Conservation (phyloP, 106 monocot species). For the Dendrobium officinale region DNA sequence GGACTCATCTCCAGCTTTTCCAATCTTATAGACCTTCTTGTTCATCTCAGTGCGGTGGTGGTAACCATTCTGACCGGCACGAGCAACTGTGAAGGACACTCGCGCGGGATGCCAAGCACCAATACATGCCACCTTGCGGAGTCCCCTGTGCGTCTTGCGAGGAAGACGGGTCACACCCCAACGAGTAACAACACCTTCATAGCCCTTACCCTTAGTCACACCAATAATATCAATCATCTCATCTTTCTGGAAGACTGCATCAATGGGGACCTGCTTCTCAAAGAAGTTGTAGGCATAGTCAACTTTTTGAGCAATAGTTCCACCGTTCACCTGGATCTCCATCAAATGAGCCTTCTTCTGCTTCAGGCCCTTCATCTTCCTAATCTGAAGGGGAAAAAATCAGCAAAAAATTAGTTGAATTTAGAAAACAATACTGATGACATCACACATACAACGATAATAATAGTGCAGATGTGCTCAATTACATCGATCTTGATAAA, state of each 20-base stretch:
- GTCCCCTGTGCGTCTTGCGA: slow-evolving; percentile 56
- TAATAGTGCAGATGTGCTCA: background rate
- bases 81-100: slow-evolving; percentile 58
- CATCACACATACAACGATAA: background rate
- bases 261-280: slow-evolving; percentile 50
- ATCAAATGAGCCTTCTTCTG: slow-evolving; percentile 69
- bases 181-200: slow-evolving; percentile 65
- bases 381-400: slow-evolving; percentile 15
- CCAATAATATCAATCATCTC: slow-evolving; percentile 67
- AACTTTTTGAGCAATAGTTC: slow-evolving; percentile 41
- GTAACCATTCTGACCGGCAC: slow-evolving; percentile 76
- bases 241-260: slow-evolving; percentile 60
- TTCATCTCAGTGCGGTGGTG: slow-evolving; percentile 67
- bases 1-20: slow-evolving; percentile 49
- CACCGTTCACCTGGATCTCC: slow-evolving; percentile 65
- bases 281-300: slow-evolving; percentile 59
- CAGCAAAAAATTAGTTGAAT: background rate
- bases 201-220: slow-evolving; percentile 64
- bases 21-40: slow-evolving; percentile 59
- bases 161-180: slow-evolving; percentile 71
- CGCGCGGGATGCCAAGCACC: slow-evolving; percentile 75
- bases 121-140: slow-evolving; percentile 68
- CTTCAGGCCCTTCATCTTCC: slow-evolving; percentile 56
- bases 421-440: background rate
- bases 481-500: background rate